These are phyloP conservation scores for Corniculantispora saksenae DNA, from an alignment of 2,329 filamentous ascomycete genomes.

Conservation along the genomic window DNA sequence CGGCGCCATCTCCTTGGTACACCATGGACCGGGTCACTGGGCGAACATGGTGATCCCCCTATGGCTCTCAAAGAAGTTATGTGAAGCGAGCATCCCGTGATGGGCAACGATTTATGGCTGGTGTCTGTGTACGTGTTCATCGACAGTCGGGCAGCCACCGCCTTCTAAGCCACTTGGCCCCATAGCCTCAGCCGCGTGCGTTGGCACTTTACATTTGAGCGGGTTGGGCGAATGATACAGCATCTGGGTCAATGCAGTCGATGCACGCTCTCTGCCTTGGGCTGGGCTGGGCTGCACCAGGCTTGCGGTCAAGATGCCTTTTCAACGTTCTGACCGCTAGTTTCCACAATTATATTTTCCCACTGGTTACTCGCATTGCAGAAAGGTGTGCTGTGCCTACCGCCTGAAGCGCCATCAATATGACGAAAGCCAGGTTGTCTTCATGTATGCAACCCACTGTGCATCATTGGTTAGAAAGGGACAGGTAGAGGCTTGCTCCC, in stretches of 20 bases:
- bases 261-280: slow-evolving; percentile 15
- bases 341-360: slow-evolving; percentile 1
- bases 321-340: slow-evolving; percentile 14
- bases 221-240: slow-evolving; percentile 10
- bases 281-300: slow-evolving; percentile 2
- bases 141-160: slow-evolving; percentile 13
- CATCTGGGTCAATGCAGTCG: not conserved
- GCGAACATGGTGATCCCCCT: slow-evolving; percentile 15
- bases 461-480: not conserved
- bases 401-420: slow-evolving; percentile 16
- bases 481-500: not conserved
- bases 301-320: slow-evolving; percentile 10
- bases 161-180: slow-evolving; percentile 14
- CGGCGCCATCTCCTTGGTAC: not conserved
- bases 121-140: slow-evolving; percentile 11
- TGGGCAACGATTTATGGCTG: not conserved
- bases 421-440: too few species aligned
- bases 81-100: slow-evolving; percentile 5
- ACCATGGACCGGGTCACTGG: slow-evolving; percentile 12
- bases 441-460: slow-evolving; percentile 10
- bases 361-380: not conserved
- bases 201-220: not conserved
- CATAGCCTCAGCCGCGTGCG: slow-evolving; percentile 14
- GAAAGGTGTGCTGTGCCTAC: slow-evolving; percentile 4
- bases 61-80: too few species aligned